Base-by-base conservation (phyloP, 495 filamentous ascomycete species). In the Aspergillus biplanus region DNA sequence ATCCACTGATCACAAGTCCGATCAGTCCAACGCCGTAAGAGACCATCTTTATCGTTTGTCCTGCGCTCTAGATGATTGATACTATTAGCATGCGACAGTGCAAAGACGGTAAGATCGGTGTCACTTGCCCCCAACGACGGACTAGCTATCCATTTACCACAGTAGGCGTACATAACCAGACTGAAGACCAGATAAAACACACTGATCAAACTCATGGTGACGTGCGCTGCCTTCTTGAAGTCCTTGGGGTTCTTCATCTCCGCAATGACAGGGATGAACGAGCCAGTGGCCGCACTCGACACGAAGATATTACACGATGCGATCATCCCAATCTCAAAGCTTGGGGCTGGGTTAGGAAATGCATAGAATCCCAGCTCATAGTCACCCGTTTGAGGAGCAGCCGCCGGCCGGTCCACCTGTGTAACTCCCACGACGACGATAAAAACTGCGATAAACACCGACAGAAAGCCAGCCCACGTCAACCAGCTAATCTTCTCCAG, bases 21-120 rank as follows among this genome's bases (percentile, higher is more conserved):
- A 91, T 90, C 2, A 91, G 73, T 8, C 89, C 91, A 59, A 95
- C 78, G 13, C 91, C 91, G 66, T 90, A 95, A 0, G 90, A 85
- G 12, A 79, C 65, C 70, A 90, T 90, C 62, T 87, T 85, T 8
- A 95, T 66, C 0, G 83, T 66, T 1, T 76, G 72, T 12, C 86
- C 83, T 4, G 89, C 88, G 1, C 88, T 89, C 46, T 61, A 16
- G 0, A 27, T 35, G 21, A 27, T 54, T 18, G 2, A 33, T 42
- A 34, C n/a, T 16, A 35, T 61, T 7, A 52, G 33, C 18, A 0
- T 39, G 39, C 8, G 4, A 4, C 7, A n/a, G 5, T 7, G 3
- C n/a, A 7, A 1, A 4, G 4, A 42, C 47, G 16, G 31, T 27
- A 27, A 39, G n/a, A n/a, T 33, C 8, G 12, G 21, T 2, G 21